phyloP scores from a whole-genome alignment of 192 early-diverging fungal genomes.

The Coemansia sp. region DNA sequence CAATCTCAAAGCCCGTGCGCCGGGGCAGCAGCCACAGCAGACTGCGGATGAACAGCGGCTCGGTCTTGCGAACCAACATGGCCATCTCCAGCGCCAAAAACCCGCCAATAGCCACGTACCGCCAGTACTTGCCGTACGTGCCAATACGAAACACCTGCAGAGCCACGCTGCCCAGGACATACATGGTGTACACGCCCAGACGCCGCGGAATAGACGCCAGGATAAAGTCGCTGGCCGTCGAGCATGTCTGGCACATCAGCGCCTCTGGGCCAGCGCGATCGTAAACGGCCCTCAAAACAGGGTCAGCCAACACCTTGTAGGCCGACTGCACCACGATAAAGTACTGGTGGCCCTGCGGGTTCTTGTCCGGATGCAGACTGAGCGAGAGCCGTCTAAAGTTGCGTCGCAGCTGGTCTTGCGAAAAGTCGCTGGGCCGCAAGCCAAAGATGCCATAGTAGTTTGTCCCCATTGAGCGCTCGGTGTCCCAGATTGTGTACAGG shows the following conservation, averaged over 20 bases:
- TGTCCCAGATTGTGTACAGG: constrained; percentile 32
- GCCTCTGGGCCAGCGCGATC: constrained; percentile 63
- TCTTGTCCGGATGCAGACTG: constrained; percentile 59
- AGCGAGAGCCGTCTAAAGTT: constrained; percentile 59
- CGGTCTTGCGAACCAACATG: constrained; percentile 31
- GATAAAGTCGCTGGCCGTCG: constrained; percentile 79
- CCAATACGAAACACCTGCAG: constrained; percentile 45
- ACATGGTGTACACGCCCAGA: constrained; percentile 26
- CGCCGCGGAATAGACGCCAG: constrained; percentile 51
- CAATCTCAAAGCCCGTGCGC: constrained; percentile 42
- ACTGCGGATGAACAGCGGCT: constrained; percentile 17
- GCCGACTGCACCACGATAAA: constrained; percentile 76
- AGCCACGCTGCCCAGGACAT: constrained; percentile 28
- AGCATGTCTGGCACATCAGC: constrained; percentile 58
- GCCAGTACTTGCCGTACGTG: constrained; percentile 41
- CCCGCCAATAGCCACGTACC: constrained; percentile 35
- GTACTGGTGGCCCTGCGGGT: constrained; percentile 62
- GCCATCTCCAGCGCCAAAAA: constrained; percentile 42
- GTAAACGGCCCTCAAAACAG: constrained; percentile 62
- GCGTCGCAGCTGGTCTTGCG: constrained; percentile 18
- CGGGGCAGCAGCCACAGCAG: constrained; percentile 32
- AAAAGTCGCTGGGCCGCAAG: constrained; percentile 18
- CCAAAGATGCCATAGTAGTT: constrained; percentile 50
- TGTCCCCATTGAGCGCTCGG: constrained; percentile 25
- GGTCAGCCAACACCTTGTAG: constrained; percentile 71